Evolutionary conservation across 2,329 filamentous ascomycete species (phyloP), one percentile per base, ranked within the genome.

Genomic region (Bertia moriformis): DNA sequence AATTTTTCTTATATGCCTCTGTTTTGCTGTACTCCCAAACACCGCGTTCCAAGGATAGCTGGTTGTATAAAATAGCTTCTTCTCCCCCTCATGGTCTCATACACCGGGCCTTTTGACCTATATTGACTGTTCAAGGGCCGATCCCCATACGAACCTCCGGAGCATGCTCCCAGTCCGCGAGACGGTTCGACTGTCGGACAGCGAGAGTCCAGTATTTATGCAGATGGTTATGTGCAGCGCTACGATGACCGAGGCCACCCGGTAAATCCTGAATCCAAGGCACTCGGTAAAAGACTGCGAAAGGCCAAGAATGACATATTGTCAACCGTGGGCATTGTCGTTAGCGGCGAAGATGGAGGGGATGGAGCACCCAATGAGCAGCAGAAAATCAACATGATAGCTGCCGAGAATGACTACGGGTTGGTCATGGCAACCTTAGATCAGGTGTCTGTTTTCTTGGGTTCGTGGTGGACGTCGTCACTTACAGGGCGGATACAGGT

Each of bases 381-480:
- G 43, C 50, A 59, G 41, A 57, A 54, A 38, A 47, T 61, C 14
- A 52, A 56, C 20, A 48, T 52, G 30, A 53, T 63, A 33, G 51
- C 53, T 15, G 49, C 52, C 4, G 61, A 64, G 41, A 64, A 63
- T 47, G 59, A 61, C 30, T 61, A 57, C 40, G 60, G 61, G 10
- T 44, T 63, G 38, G 44, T 59, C 4, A 54, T 63, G 45, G 55
- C 58, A 29, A 59, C 56, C 18, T 37, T 61, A 19, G 60, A 63
- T 42, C 58, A 61, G 39, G 42, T 61, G 7, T 50, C 51, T n/a
- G 53, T 55, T 14, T 60, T 62, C 39, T 48, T 59, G n/a, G 51
- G 56, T 2, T 56, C 54, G 5, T 63, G 60, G 60, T 62, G 59
- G 58, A 52, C 58, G 7, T 51, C 49, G 10, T 57, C 59, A 17